Conservation (phyloP, 2,329 filamentous ascomycete species). For the Colletotrichum falcatum region DNA sequence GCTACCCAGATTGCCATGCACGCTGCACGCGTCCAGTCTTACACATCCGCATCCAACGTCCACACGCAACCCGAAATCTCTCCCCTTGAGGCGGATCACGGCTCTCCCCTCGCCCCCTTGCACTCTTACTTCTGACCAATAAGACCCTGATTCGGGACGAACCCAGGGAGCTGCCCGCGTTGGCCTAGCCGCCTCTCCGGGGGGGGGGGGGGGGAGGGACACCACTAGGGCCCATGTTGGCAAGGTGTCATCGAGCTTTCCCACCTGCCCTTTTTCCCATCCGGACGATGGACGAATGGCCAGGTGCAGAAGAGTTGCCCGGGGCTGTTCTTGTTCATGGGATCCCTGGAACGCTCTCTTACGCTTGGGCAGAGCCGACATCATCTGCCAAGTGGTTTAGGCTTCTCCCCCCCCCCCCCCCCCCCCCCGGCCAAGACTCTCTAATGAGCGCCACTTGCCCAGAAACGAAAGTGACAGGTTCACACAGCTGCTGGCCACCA, state of each 20-base stretch:
- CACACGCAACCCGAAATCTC: constrained; percentile 1
- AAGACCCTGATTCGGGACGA: not conserved
- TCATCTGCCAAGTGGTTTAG: constrained; percentile 16
- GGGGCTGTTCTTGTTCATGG: constrained; percentile 1
- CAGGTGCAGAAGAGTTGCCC: not conserved
- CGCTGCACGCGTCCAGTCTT: not conserved
- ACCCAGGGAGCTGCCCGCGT: constrained; percentile 19
- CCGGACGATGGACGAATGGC: constrained; percentile 24
- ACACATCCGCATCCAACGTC: not conserved
- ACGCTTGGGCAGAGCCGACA: constrained; percentile 11
- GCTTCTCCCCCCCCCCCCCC: too few species aligned
- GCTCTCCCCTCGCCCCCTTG: constrained; percentile 35
- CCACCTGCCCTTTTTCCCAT: constrained; percentile 22
- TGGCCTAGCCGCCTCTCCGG: constrained; percentile 24
- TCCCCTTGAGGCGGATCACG: constrained; percentile 29
- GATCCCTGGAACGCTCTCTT: constrained; percentile 19
- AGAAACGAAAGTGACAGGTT: not conserved
- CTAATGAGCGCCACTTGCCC: not conserved
- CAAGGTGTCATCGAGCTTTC: constrained; percentile 18
- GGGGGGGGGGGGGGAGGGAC: too few species aligned
- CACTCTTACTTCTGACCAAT: constrained; percentile 25
- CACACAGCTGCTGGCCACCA: not conserved
- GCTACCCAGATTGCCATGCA: not conserved
- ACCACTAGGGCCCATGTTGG: constrained; percentile 29
- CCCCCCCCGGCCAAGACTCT: not conserved